These are phyloP conservation scores for Telfairia occidentalis DNA, from an alignment of 331 rosid genomes.

Conservation along the genomic window DNA sequence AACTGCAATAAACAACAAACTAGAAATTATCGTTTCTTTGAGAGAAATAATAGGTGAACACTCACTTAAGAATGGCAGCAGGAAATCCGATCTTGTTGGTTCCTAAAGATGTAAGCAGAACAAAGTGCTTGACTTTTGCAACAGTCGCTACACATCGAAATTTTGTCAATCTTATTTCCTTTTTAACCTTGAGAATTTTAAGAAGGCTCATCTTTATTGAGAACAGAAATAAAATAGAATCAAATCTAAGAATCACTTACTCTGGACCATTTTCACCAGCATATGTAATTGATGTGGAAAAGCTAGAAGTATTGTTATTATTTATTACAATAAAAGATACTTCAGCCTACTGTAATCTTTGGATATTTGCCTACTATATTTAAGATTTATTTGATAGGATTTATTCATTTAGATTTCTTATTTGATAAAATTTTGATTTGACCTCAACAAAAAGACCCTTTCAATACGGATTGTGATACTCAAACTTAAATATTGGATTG, in stretches of 20 bases:
- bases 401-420: background rate
- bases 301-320: background rate
- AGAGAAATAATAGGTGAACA: constrained; percentile 12
- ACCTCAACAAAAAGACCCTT: background rate
- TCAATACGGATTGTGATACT: background rate
- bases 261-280: background rate
- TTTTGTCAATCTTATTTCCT: constrained; percentile 9
- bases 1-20: constrained; percentile 7
- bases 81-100: constrained; percentile 91
- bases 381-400: background rate
- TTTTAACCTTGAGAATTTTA: background rate
- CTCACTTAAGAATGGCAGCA: constrained; percentile 93
- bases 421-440: background rate
- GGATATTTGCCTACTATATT: background rate
- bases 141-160: constrained; percentile 42
- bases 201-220: background rate
- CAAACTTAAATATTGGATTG: background rate
- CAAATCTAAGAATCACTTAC: background rate
- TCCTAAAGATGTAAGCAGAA: constrained; percentile 86
- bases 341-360: background rate
- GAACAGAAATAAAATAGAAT: background rate
- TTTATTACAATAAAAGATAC: background rate
- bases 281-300: background rate
- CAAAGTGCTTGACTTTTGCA: constrained; percentile 66
- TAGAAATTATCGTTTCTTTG: constrained; percentile 6